Conservation (phyloP, 1,284 basidiomycete species). For the Heliocybe sulcata region DNA sequence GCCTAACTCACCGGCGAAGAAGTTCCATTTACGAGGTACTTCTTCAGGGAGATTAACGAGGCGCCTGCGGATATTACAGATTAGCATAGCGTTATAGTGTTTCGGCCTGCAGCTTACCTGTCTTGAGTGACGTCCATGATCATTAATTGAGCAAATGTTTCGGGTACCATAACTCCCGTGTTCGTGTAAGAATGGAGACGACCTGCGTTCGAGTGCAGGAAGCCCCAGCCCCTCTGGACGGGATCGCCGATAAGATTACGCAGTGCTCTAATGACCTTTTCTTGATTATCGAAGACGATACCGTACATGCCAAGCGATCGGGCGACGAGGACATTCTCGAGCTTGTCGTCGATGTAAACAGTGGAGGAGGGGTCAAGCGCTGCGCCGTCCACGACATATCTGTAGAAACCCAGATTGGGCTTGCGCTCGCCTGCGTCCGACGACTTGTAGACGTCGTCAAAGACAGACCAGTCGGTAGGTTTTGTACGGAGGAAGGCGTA, state of each 20-base stretch:
- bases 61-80: conserved; percentile 16
- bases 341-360: conserved; percentile 52
- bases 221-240: conserved; percentile 30
- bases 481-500: conserved; percentile 37
- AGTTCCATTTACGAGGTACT: conserved; percentile 42
- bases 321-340: conserved; percentile 51
- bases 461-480: conserved; percentile 43
- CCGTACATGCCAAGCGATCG: conserved; percentile 48
- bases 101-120: conserved; percentile 20
- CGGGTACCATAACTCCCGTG: conserved; percentile 30
- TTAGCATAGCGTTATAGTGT: background rate
- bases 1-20: conserved; percentile 34
- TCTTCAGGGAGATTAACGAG: conserved; percentile 32
- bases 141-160: conserved; percentile 51
- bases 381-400: conserved; percentile 35
- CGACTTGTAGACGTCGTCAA: conserved; percentile 47
- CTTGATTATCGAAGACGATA: conserved; percentile 39
- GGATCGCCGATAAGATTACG: conserved; percentile 42
- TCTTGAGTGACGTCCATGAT: conserved; percentile 49
- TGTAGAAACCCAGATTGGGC: conserved; percentile 47
- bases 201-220: conserved; percentile 32
- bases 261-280: conserved; percentile 35
- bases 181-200: conserved; percentile 37
- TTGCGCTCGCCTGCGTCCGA: conserved; percentile 43
- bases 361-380: conserved; percentile 32